Base-by-base conservation (phyloP, 345 rosid genomes). In the Linum trigynum region DNA sequence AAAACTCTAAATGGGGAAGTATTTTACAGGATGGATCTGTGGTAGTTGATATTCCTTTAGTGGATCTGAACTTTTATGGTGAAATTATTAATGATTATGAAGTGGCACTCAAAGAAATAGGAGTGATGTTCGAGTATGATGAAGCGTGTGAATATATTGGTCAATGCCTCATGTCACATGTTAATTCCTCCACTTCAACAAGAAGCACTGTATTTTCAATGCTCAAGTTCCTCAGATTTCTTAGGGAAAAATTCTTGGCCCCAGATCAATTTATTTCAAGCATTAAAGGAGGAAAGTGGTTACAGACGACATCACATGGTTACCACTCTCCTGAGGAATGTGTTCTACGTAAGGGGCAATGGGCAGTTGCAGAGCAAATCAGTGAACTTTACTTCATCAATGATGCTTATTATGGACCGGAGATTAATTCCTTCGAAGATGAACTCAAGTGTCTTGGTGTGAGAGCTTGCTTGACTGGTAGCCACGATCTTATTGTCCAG, bases 391-490 rank as follows among this genome's bases (percentile, higher is more conserved):
- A 94, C 2, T 79, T 85, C 66, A 62, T 90, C 7, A 85, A 85
- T 65, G 57, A 39, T 38, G 62, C 50, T 38, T 68, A 59, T 66
- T 90, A 83, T 55, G 85, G 88, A 51, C 68, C 74, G 36, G 72
- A 69, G 50, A 57, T 78, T 50, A 53, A 75, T 39, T 0, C 1
- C 10, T 87, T 75, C 75, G 73, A 76, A 60, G 55, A 8, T 35
- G 91, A 90, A 59, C 90, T 90, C 16, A 4, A 59, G 61, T 66
- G 81, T 73, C 90, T 90, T 11, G 97, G 95, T 0, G 90, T 87
- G 45, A 58, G 67, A 0, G 80, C 74, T 59, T 66, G 74, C 59
- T 83, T 80, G 67, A 16, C 17, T 5, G 5, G 10, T 12, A 77
- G 59, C 59, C 67, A 79, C 69, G 66, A 78, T 35, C 68, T 83